Conservation (phyloP, 1,284 basidiomycete species). For the Malassezia nana region DNA sequence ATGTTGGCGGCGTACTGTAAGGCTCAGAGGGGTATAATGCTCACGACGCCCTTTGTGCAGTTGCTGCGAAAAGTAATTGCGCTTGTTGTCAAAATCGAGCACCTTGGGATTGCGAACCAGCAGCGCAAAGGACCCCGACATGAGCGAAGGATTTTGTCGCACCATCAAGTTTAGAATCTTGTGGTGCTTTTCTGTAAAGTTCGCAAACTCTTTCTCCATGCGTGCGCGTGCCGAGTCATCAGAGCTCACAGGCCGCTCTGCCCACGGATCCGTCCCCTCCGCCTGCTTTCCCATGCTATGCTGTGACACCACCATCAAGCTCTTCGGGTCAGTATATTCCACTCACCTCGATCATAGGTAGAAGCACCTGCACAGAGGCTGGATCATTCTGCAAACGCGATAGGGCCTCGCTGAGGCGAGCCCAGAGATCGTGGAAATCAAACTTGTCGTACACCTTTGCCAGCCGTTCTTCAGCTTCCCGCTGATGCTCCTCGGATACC, state of each 20-base stretch:
- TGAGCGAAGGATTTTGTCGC: slow-evolving; percentile 88
- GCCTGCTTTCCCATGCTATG: slow-evolving; percentile 52
- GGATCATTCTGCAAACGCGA: slow-evolving; percentile 38
- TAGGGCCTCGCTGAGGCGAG: slow-evolving; percentile 37
- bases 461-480: slow-evolving; percentile 48
- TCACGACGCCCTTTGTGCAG: slow-evolving; percentile 71
- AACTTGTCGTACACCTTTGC: slow-evolving; percentile 44
- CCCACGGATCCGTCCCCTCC: slow-evolving; percentile 12
- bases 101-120: slow-evolving; percentile 91
- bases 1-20: slow-evolving; percentile 82
- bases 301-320: slow-evolving; percentile 94
- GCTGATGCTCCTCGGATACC: not conserved
- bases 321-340: slow-evolving; percentile 12
- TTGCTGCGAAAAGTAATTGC: slow-evolving; percentile 95
- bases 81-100: slow-evolving; percentile 98
- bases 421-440: slow-evolving; percentile 39
- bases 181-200: slow-evolving; percentile 86
- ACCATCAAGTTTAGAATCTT: slow-evolving; percentile 96
- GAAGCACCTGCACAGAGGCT: slow-evolving; percentile 38
- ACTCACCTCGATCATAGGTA: slow-evolving; percentile 42
- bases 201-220: slow-evolving; percentile 73
- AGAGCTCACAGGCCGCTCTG: slow-evolving; percentile 4
- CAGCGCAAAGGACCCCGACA: slow-evolving; percentile 95
- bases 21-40: slow-evolving; percentile 70
- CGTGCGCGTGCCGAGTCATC: slow-evolving; percentile 30